Percentiles rank a stretch among this genome's conserved stretches.
These are phyloP conservation scores for Penicillium sp. DNA, from an alignment of 2,329 filamentous ascomycete species.

Conservation along the genomic window DNA sequence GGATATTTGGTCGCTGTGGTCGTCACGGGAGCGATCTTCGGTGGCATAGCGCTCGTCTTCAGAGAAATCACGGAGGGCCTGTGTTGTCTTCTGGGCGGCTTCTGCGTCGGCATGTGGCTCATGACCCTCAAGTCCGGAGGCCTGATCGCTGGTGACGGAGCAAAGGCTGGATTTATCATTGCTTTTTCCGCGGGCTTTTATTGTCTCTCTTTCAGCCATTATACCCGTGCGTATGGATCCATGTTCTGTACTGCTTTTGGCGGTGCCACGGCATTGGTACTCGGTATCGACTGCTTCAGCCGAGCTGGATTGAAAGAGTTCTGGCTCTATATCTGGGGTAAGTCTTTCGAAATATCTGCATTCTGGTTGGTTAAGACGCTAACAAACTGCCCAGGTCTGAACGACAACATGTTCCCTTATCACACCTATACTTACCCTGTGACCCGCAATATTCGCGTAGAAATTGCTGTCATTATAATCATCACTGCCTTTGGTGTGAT, in stretches of 20 bases:
- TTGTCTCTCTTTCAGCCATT: constrained; percentile 72
- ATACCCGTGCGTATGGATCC: constrained; percentile 74
- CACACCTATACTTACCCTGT: constrained; percentile 76
- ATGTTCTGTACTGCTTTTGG: constrained; percentile 76
- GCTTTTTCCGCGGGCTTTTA: constrained; percentile 68
- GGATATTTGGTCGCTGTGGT: constrained; percentile 79
- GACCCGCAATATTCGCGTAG: constrained; percentile 81
- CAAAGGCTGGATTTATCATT: constrained; percentile 73
- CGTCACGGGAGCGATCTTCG: constrained; percentile 70
- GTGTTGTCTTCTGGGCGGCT: constrained; percentile 84
- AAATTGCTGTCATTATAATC: constrained; percentile 74
- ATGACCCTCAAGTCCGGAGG: constrained; percentile 74
- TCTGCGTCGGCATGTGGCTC: constrained; percentile 87
- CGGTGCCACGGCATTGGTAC: constrained; percentile 72
- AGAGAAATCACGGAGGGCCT: constrained; percentile 78
- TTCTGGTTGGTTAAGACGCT: neutral
- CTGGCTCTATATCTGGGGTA: constrained; percentile 87
- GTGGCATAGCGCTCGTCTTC: constrained; percentile 73
- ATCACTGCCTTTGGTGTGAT: constrained; percentile 72
- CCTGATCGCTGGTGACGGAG: constrained; percentile 60
- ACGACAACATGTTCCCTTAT: constrained; percentile 75
- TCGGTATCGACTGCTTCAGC: constrained; percentile 90
- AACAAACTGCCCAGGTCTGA: constrained; percentile 55
- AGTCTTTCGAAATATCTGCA: constrained; percentile 22
- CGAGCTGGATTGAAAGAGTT: constrained; percentile 92